Evolutionary conservation across 2,329 filamentous ascomycete species (phyloP).

Genomic region (Claviceps spartinae): DNA sequence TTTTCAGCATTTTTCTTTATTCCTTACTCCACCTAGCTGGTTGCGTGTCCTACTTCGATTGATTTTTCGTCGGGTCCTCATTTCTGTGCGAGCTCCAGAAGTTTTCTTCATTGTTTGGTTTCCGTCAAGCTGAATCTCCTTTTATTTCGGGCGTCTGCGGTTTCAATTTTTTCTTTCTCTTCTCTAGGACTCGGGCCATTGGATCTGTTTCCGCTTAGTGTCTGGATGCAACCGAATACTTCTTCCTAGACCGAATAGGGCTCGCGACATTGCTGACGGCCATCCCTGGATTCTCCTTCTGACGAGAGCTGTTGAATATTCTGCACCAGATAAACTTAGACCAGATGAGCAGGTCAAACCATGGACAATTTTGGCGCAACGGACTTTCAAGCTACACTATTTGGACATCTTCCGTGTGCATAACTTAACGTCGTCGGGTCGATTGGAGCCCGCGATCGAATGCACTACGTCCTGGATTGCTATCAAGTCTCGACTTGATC

Average conservation of each 20-base stretch:
- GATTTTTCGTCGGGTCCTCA: slow-evolving; percentile 16
- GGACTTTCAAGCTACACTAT: neutral
- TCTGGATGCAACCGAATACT: neutral
- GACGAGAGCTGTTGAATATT: neutral
- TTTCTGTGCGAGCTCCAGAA: slow-evolving; percentile 9
- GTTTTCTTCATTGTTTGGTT: slow-evolving; percentile 14
- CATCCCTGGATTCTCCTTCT: neutral
- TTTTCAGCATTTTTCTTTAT: neutral
- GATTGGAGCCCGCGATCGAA: neutral
- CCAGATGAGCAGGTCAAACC: neutral
- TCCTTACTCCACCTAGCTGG: neutral
- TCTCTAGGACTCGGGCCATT: neutral
- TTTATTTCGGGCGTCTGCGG: slow-evolving; percentile 9
- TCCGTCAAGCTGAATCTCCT: slow-evolving; percentile 12
- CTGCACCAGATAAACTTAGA: neutral
- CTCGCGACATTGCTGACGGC: neutral
- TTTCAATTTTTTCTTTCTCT: neutral
- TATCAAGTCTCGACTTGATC: neutral
- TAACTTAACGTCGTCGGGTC: neutral
- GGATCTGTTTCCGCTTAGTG: neutral
- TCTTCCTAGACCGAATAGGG: neutral
- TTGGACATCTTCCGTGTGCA: neutral
- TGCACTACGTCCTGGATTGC: neutral
- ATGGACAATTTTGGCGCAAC: neutral
- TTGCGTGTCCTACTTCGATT: neutral